A percentile compares a stretch with the other conserved stretches of the same genome.
phyloP scores from a whole-genome alignment of 495 filamentous ascomycete species.

The Neurospora sp. region DNA sequence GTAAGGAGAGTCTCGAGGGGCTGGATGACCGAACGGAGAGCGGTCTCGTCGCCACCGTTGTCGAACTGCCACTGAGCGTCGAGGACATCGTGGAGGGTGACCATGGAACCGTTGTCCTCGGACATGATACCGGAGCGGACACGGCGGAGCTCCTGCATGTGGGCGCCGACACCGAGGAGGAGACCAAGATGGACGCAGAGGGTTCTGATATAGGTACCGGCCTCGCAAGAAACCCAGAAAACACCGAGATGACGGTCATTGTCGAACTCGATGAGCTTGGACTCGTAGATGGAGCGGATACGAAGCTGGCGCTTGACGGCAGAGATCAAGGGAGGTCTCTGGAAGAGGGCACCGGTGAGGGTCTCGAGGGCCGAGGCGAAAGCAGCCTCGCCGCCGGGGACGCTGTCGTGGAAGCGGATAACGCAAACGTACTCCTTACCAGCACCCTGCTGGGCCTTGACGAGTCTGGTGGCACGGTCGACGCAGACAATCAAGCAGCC shows the following conservation, averaged over 20 bases:
- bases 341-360: constrained; percentile 91
- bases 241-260: constrained; percentile 96
- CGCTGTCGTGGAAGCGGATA: constrained; percentile 82
- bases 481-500: constrained; percentile 94
- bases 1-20: constrained; percentile 86
- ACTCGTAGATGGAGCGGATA: constrained; percentile 93
- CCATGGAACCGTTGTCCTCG: constrained; percentile 66
- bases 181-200: constrained; percentile 94
- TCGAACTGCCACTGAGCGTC: constrained; percentile 92
- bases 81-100: constrained; percentile 90
- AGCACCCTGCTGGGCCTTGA: constrained; percentile 96
- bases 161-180: constrained; percentile 84
- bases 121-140: constrained; percentile 92
- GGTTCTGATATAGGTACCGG: constrained; percentile 96
- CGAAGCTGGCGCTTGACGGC: constrained; percentile 97
- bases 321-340: constrained; percentile 92
- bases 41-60: constrained; percentile 81
- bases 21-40: constrained; percentile 76
- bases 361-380: constrained; percentile 86
- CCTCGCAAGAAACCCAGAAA: constrained; percentile 99
- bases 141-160: constrained; percentile 97
- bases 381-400: constrained; percentile 82
- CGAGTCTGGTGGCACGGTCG: constrained; percentile 89
- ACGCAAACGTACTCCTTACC: constrained; percentile 80
- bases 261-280: constrained; percentile 91